Percentiles rank a stretch among this genome's conserved stretches.
These are phyloP conservation scores for Peziza echinospora DNA, from an alignment of 495 filamentous ascomycete genomes.

Conservation along the genomic window DNA sequence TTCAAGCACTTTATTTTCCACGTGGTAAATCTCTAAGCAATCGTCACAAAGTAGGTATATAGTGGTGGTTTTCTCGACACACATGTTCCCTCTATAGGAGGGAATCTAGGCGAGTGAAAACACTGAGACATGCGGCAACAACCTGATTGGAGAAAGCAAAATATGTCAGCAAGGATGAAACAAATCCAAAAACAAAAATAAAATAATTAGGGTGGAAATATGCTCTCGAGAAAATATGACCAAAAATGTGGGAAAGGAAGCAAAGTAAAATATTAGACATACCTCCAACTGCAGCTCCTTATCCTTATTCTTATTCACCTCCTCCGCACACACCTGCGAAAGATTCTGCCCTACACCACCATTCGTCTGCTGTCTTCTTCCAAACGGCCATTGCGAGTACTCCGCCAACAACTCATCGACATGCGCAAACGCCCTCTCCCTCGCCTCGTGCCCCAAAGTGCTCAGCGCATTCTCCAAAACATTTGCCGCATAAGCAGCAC, in stretches of 20 bases:
- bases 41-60: no score
- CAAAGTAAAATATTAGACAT: slow-evolving; percentile 16
- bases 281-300: slow-evolving; percentile 91
- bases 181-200: no score
- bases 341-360: slow-evolving; percentile 75
- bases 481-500: slow-evolving; percentile 93
- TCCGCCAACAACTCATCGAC: slow-evolving; percentile 89
- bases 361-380: slow-evolving; percentile 40
- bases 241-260: neutral
- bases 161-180: slow-evolving; percentile 17
- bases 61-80: no score
- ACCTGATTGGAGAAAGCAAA: slow-evolving; percentile 27
- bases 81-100: slow-evolving; percentile 67
- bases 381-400: slow-evolving; percentile 94
- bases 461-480: slow-evolving; percentile 93
- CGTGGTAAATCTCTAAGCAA: no score
- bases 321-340: slow-evolving; percentile 69
- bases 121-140: slow-evolving; percentile 83
- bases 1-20: no score
- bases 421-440: slow-evolving; percentile 86
- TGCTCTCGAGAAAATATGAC: no score
- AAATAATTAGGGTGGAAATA: no score
- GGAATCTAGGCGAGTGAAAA: slow-evolving; percentile 91
- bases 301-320: slow-evolving; percentile 64
- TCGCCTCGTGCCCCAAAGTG: slow-evolving; percentile 76